phyloP scores from a whole-genome alignment of 371 early-diverging fungal genomes.

The Mucor velutinosus region DNA sequence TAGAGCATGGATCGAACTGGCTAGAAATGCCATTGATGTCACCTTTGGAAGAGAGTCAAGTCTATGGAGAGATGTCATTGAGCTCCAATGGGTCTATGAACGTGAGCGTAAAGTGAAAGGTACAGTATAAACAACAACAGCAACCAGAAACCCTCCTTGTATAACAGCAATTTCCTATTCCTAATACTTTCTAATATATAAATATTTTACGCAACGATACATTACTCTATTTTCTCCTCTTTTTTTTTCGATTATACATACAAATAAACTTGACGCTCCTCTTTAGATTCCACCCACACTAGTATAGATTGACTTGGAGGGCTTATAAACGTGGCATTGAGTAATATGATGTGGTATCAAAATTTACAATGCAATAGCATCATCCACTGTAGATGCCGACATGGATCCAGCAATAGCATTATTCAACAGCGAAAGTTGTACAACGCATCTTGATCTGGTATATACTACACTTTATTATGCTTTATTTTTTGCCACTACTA shows the following conservation, averaged over 20 bases:
- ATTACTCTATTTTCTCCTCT: no score
- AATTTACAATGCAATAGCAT: no score
- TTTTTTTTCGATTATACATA: neutral
- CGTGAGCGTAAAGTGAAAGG: conserved; percentile 44
- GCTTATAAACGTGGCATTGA: no score
- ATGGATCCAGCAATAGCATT: no score
- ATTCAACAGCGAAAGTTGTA: no score
- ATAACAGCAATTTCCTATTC: neutral
- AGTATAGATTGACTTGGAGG: neutral
- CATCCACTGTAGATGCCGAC: no score
- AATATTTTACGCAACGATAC: neutral
- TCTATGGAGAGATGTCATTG: conserved; percentile 50
- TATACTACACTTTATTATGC: no score
- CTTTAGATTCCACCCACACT: neutral
- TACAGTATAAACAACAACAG: neutral
- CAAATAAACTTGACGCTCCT: neutral
- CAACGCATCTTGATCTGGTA: no score
- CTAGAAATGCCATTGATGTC: conserved; percentile 25
- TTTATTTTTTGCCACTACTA: no score
- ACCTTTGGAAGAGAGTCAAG: conserved; percentile 41
- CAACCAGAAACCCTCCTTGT: neutral
- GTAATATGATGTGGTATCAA: no score
- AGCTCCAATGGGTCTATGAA: conserved; percentile 52
- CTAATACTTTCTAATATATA: neutral
- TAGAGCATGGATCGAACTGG: conserved; percentile 45